These are phyloP conservation scores for Avena eriantha DNA, from an alignment of 176 grass and related monocot species.

Conservation along the genomic window DNA sequence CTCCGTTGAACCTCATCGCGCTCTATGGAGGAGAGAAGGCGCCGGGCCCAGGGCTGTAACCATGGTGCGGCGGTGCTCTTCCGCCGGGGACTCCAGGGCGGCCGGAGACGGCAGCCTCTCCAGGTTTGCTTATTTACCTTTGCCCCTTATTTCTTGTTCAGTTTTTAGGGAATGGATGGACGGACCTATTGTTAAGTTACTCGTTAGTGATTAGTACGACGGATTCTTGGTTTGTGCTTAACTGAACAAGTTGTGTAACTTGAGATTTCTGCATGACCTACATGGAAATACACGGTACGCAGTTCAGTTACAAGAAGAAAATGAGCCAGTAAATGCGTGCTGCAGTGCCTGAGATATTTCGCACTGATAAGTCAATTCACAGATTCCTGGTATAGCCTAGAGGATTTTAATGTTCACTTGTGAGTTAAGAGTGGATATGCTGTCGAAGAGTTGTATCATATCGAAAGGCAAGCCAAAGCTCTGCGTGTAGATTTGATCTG, in stretches of 20 bases:
- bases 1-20: neutral
- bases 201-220: neutral
- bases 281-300: neutral
- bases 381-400: constrained; percentile 14
- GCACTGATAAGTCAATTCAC: neutral
- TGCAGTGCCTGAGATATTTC: neutral
- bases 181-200: constrained; percentile 21
- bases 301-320: neutral
- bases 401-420: neutral
- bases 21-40: neutral
- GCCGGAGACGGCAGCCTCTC: constrained; percentile 45
- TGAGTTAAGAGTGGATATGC: neutral
- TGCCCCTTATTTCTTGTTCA: constrained; percentile 3
- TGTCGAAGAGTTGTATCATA: neutral
- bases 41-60: neutral
- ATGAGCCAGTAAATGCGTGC: neutral
- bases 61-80: constrained; percentile 52
- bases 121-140: constrained; percentile 41
- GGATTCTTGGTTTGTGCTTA: neutral
- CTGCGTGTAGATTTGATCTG: neutral
- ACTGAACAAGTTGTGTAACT: neutral
- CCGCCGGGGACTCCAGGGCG: constrained; percentile 51
- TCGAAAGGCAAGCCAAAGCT: neutral
- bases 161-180: neutral
- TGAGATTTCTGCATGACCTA: neutral